These are phyloP conservation scores for Skeletonema costatum DNA, from an alignment of 108 stramenopile species.

Conservation along the genomic window DNA sequence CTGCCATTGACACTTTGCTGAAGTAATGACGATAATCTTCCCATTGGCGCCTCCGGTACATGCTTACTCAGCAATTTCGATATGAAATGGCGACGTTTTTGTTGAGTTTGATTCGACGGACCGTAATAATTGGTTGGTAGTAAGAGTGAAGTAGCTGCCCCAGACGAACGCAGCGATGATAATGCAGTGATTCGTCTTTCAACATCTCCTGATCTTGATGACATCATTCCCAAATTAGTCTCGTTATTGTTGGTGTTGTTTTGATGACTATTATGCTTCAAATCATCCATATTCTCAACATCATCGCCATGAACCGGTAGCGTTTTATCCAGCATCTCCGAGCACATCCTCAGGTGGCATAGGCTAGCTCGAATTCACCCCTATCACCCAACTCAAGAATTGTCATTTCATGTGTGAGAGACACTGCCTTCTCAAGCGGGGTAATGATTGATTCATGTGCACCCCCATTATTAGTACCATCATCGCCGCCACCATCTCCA, in stretches of 20 bases:
- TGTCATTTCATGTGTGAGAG: conserved; percentile 61
- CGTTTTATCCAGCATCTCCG: conserved; percentile 32
- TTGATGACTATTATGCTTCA: neutral
- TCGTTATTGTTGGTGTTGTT: neutral
- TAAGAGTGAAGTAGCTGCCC: conserved; percentile 8
- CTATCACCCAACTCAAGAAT: conserved; percentile 60
- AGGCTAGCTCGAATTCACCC: conserved; percentile 56
- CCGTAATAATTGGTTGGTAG: conserved; percentile 57
- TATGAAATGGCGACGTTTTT: conserved; percentile 70
- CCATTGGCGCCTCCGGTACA: conserved; percentile 69
- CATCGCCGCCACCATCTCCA: conserved; percentile 6
- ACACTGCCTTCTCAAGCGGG: conserved; percentile 31
- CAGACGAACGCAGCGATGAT: conserved; percentile 38
- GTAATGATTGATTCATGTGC: conserved; percentile 5
- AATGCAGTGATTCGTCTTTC: conserved; percentile 74
- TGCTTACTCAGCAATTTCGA: conserved; percentile 55
- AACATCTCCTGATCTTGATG: conserved; percentile 45
- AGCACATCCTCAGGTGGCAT: conserved; percentile 46
- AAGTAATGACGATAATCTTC: conserved; percentile 78
- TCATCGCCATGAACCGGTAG: conserved; percentile 16
- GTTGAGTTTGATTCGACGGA: conserved; percentile 31
- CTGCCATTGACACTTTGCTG: conserved; percentile 93
- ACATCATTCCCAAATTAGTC: conserved; percentile 19
- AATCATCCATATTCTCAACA: conserved; percentile 8
- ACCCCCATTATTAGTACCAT: neutral